A percentile compares a stretch with the other conserved stretches of the same genome.
Conservation (phyloP, 2,329 filamentous ascomycete species). For the Diaporthe ampelina region DNA sequence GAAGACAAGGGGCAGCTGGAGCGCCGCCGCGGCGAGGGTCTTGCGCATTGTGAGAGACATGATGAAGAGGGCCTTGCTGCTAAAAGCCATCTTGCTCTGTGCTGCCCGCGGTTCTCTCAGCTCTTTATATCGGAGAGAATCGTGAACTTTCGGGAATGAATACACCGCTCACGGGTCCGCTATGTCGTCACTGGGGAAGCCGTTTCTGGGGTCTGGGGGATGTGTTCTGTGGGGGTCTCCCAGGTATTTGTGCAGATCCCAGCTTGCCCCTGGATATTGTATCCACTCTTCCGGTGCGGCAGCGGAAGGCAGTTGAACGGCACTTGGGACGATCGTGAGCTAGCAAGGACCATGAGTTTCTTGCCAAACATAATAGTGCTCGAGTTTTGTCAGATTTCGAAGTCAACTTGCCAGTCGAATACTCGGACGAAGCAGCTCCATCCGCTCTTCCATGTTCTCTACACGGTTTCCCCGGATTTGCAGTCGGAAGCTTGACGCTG, state of each 20-base stretch:
- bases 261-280: neutral
- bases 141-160: slow-evolving; percentile 16
- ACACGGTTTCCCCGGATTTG: neutral
- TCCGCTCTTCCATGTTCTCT: neutral
- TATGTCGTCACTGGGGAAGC: slow-evolving; percentile 34
- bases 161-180: slow-evolving; percentile 30
- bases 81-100: neutral
- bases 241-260: slow-evolving; percentile 24
- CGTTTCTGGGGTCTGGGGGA: slow-evolving; percentile 18
- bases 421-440: too few species aligned
- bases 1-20: slow-evolving; percentile 39
- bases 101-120: neutral
- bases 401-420: too few species aligned
- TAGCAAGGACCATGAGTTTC: neutral
- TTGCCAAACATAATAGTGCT: neutral
- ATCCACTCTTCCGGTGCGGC: slow-evolving; percentile 26
- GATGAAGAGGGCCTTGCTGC: slow-evolving; percentile 19
- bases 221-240: slow-evolving; percentile 33
- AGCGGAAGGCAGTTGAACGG: slow-evolving; percentile 25
- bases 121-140: slow-evolving; percentile 5
- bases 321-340: neutral
- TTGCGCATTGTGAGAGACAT: slow-evolving; percentile 32
- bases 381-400: neutral
- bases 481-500: neutral
- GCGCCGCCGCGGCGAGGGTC: slow-evolving; percentile 33